These are phyloP conservation scores for Mycena kentingensis DNA, from an alignment of 768 basidiomycete species.

Conservation along the genomic window DNA sequence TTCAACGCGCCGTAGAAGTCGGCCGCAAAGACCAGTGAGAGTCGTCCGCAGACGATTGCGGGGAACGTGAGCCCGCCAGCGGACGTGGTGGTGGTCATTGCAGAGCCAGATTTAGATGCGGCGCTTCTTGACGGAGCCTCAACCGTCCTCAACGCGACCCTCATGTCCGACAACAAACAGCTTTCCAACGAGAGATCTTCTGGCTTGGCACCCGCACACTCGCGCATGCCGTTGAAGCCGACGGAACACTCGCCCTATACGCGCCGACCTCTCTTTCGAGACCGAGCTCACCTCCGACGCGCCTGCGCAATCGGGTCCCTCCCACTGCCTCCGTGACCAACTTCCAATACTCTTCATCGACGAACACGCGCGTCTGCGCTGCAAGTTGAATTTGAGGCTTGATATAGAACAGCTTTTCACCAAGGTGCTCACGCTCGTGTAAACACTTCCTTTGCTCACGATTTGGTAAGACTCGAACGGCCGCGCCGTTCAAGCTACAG, in stretches of 20 bases:
- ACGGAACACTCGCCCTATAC: slow-evolving; percentile 60
- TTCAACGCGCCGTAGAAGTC: slow-evolving; percentile 54
- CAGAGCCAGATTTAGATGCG: too few species aligned
- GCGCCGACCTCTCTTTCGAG: slow-evolving; percentile 51
- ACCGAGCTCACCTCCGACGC: slow-evolving; percentile 39
- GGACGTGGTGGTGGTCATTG: too few species aligned
- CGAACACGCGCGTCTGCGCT: slow-evolving; percentile 72
- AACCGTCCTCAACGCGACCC: too few species aligned
- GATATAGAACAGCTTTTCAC: too few species aligned
- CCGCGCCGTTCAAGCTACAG: too few species aligned
- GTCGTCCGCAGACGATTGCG: slow-evolving; percentile 47
- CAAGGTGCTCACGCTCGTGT: too few species aligned
- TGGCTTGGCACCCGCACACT: slow-evolving; percentile 77
- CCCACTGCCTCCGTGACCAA: slow-evolving; percentile 69
- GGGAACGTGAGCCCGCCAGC: slow-evolving; percentile 38
- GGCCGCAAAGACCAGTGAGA: slow-evolving; percentile 51
- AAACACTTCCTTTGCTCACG: too few species aligned
- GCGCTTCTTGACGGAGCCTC: too few species aligned
- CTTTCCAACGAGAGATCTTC: slow-evolving; percentile 69
- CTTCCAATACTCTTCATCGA: slow-evolving; percentile 63
- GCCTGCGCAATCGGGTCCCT: slow-evolving; percentile 62
- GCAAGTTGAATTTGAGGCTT: too few species aligned
- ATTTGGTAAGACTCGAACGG: too few species aligned
- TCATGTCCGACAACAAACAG: too few species aligned
- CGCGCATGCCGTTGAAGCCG: slow-evolving; percentile 62